Base-by-base conservation (phyloP, 23 red algal genomes). In the Gracilaria domingensis region DNA sequence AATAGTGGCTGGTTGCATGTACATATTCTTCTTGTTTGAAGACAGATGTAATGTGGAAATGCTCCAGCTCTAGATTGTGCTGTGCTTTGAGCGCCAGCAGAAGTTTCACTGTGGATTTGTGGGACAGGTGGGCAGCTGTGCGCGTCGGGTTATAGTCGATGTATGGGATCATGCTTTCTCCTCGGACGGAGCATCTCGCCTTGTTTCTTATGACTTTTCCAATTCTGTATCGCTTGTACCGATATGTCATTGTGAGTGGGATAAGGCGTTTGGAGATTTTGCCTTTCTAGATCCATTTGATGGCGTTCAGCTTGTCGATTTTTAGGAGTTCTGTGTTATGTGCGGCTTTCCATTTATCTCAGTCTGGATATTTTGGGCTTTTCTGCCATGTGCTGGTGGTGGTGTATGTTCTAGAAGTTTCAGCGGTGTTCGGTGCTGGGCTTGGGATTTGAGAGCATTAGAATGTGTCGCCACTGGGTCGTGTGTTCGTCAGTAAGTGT, bases 1-100 rank as follows among this genome's bases (percentile, higher is more conserved):
- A 45, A 45, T 11, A 45, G 5, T 45, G 42, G 42, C 11, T 11
- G 42, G 42, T 11, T 7, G 11, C 11, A n/a, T n/a, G n/a, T n/a
- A n/a, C n/a, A n/a, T n/a, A 85, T 2, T 24, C 1, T 70, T 69
- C 81, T 59, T 85, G 81, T 40, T 49, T 53, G 26, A 66, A 70
- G 32, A 60, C 81, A 6, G 81, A n/a, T 49, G 18, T 66, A 12
- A 85, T 85, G 58, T 66, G 34, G 47, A 85, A 85, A 18, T 85
- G 81, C n/a, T 66, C 58, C 11, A 85, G 9, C 25, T n/a, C 0
- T 18, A 7, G 47, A 20, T 66, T 20, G 25, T 70, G 32, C 32
- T 16, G 29, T 2, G 58, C 30, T 8, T 29, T 7, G 45, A 82
- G 9, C 1, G 79, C 79, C 0, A 82, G 8, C 11, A 58, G 7